Evolutionary conservation across 2,329 filamentous ascomycete species (phyloP), one percentile per base, ranked within the genome.

Genomic region (Colletotrichum sp.): DNA sequence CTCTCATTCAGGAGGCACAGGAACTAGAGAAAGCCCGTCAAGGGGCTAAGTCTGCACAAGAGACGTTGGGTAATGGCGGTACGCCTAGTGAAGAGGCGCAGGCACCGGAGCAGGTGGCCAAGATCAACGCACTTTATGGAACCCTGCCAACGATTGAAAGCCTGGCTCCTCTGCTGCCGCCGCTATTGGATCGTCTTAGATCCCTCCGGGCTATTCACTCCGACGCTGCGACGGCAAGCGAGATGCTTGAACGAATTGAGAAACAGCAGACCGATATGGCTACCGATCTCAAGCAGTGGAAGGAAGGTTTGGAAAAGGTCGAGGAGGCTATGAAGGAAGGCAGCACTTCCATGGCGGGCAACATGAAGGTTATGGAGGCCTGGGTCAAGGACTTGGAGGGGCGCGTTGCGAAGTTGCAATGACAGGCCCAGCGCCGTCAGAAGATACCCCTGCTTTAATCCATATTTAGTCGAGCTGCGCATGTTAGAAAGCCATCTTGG

Each of bases 111-210:
- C 94, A 98, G 80, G 90, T 93, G 55, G 90, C 94, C 69, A 98
- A 98, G 83, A 94, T 99, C 83, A 97, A 98, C 78, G 95, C 96
- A 2, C 90, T 99, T 7, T 98, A 98, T 84, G 94, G 94, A 2
- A 95, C 95, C 5, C 87, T 99, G 18, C 94, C 96, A 2, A 97
- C 95, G 0, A 97, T 99, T 74, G 96, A 98, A 84, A 94, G 90
- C 72, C 89, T 99, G 9, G 91, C 95, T 7, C 97, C 97, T 1
- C 89, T 98, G 21, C 89, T 99, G 6, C 96, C 97, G 2, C 92
- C 95, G 7, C 88, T 99, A 12, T 88, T 99, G 13, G 96, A 98
- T 80, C 92, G 97, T 30, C 87, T 99, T 67, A 91, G 96, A 74
- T 98, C 95, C 10, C 88, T 99, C 72, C 91, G 95, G 74, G 92